Base-by-base conservation (phyloP, 2,329 filamentous ascomycete species). In the Fusarium tjaetaba region DNA sequence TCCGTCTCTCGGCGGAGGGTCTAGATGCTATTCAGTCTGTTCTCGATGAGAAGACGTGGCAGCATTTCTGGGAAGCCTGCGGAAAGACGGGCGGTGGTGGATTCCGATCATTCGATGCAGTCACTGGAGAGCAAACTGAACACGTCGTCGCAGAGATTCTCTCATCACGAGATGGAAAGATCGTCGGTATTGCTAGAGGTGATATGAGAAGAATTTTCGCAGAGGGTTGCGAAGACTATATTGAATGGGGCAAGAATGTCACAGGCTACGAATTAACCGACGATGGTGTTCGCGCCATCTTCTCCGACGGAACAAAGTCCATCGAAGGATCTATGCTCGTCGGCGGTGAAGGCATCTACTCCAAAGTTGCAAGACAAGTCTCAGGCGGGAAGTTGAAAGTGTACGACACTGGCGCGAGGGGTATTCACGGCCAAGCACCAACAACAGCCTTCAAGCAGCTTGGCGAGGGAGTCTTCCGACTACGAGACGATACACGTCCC, bases 391-490 rank as follows among this genome's bases (percentile, higher is more conserved):
- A 81, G 55, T 78, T 92, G 51, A 91, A 90, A 78, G 86, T 90
- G 9, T 92, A 87, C 76, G 90, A 92, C 73, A 89, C 89, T 0
- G 90, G 90, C 7, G 88, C 90, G 1, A 81, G 90, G 53, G 89
- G 90, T 3, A 91, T 92, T 30, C 90, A 92, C 72, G 91, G 90
- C 1, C 89, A 92, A 77, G 89, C 91, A 13, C 88, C 89, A 0
- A 89, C 86, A 0, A 85, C 86, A 1, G 89, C 90, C 0, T 92
- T 92, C 83, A 88, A 87, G 68, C 85, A 80, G 0, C 82, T 92
- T 2, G 90, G 90, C 2, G 90, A 92, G 78, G 90, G 91, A 4
- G 90, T 93, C 1, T 92, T 88, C 77, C 76, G 85, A 5, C n/a
- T 91, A 0, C 74, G 79, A 2, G 90, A 92, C 74, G 79, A 83